Base-by-base conservation (phyloP, 1,284 basidiomycete genomes). In the Somion occarium region DNA sequence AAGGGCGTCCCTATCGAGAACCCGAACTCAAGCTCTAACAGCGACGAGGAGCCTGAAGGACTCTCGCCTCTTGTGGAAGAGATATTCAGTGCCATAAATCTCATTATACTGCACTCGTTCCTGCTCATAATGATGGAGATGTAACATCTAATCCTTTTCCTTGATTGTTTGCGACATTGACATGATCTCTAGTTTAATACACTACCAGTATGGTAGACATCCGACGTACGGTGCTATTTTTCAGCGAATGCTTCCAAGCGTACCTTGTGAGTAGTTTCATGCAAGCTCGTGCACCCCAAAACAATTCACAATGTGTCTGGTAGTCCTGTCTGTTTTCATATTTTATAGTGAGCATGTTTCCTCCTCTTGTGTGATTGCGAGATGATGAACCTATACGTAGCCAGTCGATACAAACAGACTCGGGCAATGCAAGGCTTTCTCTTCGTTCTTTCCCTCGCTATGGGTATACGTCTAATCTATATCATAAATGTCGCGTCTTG, bases 71-170 rank as follows among this genome's bases (percentile, higher is more conserved):
- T 86, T 2, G 74, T 72, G n/a, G 83, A 87, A 51, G 87, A 90
- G 66, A 73, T 88, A 37, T 81, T 88, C 63, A 76, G 81, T 55
- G 69, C 84, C 7, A 60, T 77, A 22, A 64, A 83, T 19, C 70
- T 85, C 47, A 76, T 86, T 45, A 82, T 87, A 38, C 88, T 88
- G 0, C 79, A 88, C 60, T 80, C 80, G 3, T 88, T 82, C 62
- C 68, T 89, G 44, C 70, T 89, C 37, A 59, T 88, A 13, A 69
- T 88, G 70, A 88, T 91, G 84, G 85, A 88, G 59, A 83, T 90
- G 88, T 91, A 64, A n/a, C n/a, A n/a, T n/a, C n/a, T n/a, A n/a
- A n/a, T n/a, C n/a, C n/a, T n/a, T n/a, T n/a, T n/a, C n/a, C n/a
- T n/a, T n/a, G n/a, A n/a, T n/a, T n/a, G n/a, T n/a, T n/a, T n/a